Base-by-base conservation (phyloP, 2,329 filamentous ascomycete species). In the Emericellopsis cladophorae region DNA sequence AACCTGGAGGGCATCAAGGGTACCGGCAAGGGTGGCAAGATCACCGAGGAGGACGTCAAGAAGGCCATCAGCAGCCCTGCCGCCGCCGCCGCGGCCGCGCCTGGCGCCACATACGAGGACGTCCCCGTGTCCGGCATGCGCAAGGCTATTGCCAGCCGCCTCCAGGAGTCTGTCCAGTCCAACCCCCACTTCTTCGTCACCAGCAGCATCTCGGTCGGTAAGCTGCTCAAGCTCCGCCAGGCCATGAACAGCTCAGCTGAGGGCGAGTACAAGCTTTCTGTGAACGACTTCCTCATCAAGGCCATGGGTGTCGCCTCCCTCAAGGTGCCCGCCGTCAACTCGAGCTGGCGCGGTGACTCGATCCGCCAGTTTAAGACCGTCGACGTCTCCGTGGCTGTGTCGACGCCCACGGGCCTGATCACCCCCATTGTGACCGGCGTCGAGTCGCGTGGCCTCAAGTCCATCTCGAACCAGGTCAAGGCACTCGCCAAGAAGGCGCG, bases 231-330 rank as follows among this genome's bases (percentile, higher is more conserved):
- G 74, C 88, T 98, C 54, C 88, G 92, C 56, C 78, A 86, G 67
- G 88, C 90, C 44, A 79, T 98, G 51, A 98, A 98, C 70, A 77
- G 79, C 58, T 81, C 84, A 11, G 72, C 86, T 37, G 82, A 95
- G 47, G 92, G 90, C 67, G 81, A 88, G 66, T 98, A 95, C 79
- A 98, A 95, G 79, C 84, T 98, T 44, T 95, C 89, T n/a, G 87
- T 98, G 67, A 98, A 98, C 68, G 92, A 98, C 68, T 95, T 98
- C 76, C 74, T 98, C 48, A 87, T 98, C 76, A 98, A 98, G 78
- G 92, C 90, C 52, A 85, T 90, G 44, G 85, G 79, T 44, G 71
- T 84, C 47, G 92, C 92, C 46, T 87, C 83, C 60, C 82, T 82
- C 69, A 95, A 95, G 76, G 89, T 96, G 38, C 92, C 92, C 44